These are phyloP conservation scores for Amanita subjunquillea DNA, from an alignment of 768 basidiomycete genomes.

Conservation along the genomic window DNA sequence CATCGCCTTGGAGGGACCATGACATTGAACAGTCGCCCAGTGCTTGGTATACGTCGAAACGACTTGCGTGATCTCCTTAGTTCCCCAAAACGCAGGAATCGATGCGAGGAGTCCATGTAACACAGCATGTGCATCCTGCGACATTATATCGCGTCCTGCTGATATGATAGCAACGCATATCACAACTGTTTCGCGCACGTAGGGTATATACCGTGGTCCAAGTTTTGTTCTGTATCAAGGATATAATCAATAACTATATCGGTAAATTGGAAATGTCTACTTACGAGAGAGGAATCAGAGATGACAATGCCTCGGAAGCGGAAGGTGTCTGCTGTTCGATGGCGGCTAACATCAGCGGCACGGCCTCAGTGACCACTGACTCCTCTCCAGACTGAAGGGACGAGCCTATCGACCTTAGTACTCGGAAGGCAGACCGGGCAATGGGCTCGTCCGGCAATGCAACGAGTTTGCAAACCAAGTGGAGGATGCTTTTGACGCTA, in stretches of 20 bases:
- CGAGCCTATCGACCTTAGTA: slow-evolving; percentile 47
- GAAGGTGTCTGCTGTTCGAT: slow-evolving; percentile 29
- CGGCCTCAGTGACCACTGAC: slow-evolving; percentile 38
- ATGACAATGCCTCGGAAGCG: slow-evolving; percentile 31
- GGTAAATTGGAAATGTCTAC: slow-evolving; percentile 13
- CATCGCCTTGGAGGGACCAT: slow-evolving; percentile 22
- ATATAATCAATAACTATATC: slow-evolving; percentile 5
- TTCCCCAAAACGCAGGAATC: slow-evolving; percentile 78
- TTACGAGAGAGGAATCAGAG: slow-evolving; percentile 55
- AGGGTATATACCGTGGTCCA: slow-evolving; percentile 83
- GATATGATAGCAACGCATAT: slow-evolving; percentile 41
- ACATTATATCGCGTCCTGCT: slow-evolving; percentile 14
- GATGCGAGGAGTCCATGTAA: slow-evolving; percentile 62
- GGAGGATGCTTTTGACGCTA: slow-evolving; percentile 43
- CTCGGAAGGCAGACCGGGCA: slow-evolving; percentile 40
- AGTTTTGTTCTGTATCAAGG: slow-evolving; percentile 46
- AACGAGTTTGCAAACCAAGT: slow-evolving; percentile 38
- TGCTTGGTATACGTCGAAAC: slow-evolving; percentile 46
- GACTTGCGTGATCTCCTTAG: slow-evolving; percentile 44
- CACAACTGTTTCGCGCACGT: slow-evolving; percentile 62
- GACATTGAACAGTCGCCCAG: slow-evolving; percentile 20
- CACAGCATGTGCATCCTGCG: slow-evolving; percentile 29
- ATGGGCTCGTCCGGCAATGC: slow-evolving; percentile 28
- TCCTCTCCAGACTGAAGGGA: slow-evolving; percentile 64
- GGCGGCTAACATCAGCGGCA: slow-evolving; percentile 48